Evolutionary conservation across 1,284 basidiomycete genomes (phyloP).

Genomic region (Puccinia brachypodii): DNA sequence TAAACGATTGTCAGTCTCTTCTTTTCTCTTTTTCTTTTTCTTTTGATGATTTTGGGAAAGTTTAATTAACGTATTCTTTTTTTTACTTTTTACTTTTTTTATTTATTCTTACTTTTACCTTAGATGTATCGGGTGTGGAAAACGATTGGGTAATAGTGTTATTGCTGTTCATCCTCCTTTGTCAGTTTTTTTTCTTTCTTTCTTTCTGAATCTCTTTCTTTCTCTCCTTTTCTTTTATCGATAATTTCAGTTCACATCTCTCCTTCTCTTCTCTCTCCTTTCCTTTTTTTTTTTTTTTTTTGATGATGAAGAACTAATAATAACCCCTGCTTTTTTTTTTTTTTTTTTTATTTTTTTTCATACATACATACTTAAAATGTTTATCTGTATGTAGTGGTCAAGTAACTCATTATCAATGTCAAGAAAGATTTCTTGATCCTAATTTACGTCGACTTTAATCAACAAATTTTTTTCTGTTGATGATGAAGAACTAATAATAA

Average conservation of each 20-base stretch:
- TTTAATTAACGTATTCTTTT: not conserved
- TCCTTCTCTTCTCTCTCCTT: constrained; percentile 62
- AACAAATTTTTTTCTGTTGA: not conserved
- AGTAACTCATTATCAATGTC: constrained; percentile 90
- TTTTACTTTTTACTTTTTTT: not conserved
- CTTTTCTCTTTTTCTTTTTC: constrained; percentile 9
- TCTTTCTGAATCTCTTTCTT: constrained; percentile 55
- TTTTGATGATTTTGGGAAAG: constrained; percentile 3
- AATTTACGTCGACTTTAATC: not conserved
- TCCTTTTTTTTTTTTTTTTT: not conserved
- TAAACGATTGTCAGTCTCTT: constrained; percentile 72
- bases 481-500: not conserved
- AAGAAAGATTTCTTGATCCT: constrained; percentile 54
- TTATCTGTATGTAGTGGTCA: constrained; percentile 67
- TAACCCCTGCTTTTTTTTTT: constrained; percentile 4
- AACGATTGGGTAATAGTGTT: constrained; percentile 87
- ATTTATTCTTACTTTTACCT: constrained; percentile 12
- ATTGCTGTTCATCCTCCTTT: constrained; percentile 85
- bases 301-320: not conserved
- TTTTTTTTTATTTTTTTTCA: constrained; percentile 43
- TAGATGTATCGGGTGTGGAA: constrained; percentile 93
- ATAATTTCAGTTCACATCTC: too few relatives aligned
- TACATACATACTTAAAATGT: not conserved
- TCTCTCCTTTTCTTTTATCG: constrained; percentile 18
- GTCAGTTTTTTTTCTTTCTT: constrained; percentile 44